phyloP scores from a whole-genome alignment of 148 eudicot species.

The Hydrangea macrophylla region DNA sequence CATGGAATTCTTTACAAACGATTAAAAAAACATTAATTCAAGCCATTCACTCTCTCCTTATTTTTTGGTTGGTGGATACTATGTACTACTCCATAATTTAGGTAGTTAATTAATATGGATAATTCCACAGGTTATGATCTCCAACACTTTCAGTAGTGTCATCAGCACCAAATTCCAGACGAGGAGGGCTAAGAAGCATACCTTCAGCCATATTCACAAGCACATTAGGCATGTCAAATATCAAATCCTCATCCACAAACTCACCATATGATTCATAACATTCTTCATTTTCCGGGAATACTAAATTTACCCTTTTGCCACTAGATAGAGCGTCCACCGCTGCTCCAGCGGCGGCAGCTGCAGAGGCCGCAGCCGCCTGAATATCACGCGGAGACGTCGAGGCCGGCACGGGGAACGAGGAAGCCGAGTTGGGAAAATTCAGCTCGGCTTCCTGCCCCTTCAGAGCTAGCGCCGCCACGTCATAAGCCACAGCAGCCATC shows the following conservation, averaged over 20 bases:
- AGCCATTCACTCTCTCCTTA: background rate
- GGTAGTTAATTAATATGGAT: slow-evolving; percentile 8
- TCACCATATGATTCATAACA: background rate
- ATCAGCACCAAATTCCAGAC: slow-evolving; percentile 23
- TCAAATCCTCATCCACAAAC: slow-evolving; percentile 64
- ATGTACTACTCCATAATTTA: background rate
- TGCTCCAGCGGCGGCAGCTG: slow-evolving; percentile 59
- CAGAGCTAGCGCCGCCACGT: slow-evolving; percentile 69
- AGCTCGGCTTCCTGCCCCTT: slow-evolving; percentile 54
- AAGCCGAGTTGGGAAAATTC: slow-evolving; percentile 50
- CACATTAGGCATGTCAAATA: slow-evolving; percentile 80
- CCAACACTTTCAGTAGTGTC: slow-evolving; percentile 12
- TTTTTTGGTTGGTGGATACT: background rate
- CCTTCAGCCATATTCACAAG: slow-evolving; percentile 69
- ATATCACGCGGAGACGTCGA: slow-evolving; percentile 34
- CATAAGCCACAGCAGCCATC: slow-evolving; percentile 81
- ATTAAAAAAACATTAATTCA: background rate
- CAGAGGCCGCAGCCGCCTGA: slow-evolving; percentile 60
- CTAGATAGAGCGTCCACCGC: slow-evolving; percentile 37
- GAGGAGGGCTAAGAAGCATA: slow-evolving; percentile 79
- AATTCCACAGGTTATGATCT: slow-evolving; percentile 51
- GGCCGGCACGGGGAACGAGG: slow-evolving; percentile 32
- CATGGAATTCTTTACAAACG: background rate
- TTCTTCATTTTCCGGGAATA: background rate
- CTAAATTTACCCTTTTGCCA: background rate